Percentiles rank a stretch among this genome's conserved stretches.
phyloP scores from a whole-genome alignment of 1,284 basidiomycete genomes.

The Leccinum subspadiceum region DNA sequence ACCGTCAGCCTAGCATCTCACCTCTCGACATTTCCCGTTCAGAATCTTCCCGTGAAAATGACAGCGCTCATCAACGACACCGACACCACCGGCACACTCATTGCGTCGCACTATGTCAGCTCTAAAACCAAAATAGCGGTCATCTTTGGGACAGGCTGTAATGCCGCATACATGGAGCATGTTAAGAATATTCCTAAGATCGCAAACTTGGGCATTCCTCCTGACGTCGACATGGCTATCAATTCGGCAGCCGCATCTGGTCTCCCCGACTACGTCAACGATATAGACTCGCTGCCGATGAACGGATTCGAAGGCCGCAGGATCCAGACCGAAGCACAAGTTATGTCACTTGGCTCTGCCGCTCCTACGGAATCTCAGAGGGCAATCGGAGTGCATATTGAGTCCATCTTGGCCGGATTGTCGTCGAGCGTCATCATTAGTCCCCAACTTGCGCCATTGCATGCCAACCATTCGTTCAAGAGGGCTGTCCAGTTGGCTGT shows the following conservation, averaged over 20 bases:
- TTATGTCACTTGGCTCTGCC: slow-evolving; percentile 55
- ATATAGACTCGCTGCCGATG: slow-evolving; percentile 73
- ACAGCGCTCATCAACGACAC: slow-evolving; percentile 96
- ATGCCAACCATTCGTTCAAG: slow-evolving; percentile 84
- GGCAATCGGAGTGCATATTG: slow-evolving; percentile 67
- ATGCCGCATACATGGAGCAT: slow-evolving; percentile 96
- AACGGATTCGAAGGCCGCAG: slow-evolving; percentile 61
- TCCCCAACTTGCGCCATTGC: slow-evolving; percentile 67
- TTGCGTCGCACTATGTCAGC: slow-evolving; percentile 96
- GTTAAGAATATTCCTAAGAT: slow-evolving; percentile 80
- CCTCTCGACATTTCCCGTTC: background rate
- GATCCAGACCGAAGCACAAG: slow-evolving; percentile 51
- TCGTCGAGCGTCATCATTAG: slow-evolving; percentile 79
- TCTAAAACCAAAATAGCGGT: slow-evolving; percentile 89
- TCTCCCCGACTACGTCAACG: slow-evolving; percentile 64
- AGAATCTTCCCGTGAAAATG: slow-evolving; percentile 74
- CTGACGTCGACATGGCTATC: slow-evolving; percentile 83
- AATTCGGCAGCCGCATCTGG: slow-evolving; percentile 61
- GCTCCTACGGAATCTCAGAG: slow-evolving; percentile 60
- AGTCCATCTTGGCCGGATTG: slow-evolving; percentile 76
- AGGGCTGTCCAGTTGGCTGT: slow-evolving; percentile 90
- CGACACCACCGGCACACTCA: slow-evolving; percentile 96
- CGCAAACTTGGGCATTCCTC: slow-evolving; percentile 68
- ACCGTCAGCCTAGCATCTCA: background rate
- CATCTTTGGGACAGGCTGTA: slow-evolving; percentile 98